A percentile compares a stretch with the other conserved stretches of the same genome.
phyloP scores from a whole-genome alignment of 352 stramenopile species.

The Phytophthora quininea region DNA sequence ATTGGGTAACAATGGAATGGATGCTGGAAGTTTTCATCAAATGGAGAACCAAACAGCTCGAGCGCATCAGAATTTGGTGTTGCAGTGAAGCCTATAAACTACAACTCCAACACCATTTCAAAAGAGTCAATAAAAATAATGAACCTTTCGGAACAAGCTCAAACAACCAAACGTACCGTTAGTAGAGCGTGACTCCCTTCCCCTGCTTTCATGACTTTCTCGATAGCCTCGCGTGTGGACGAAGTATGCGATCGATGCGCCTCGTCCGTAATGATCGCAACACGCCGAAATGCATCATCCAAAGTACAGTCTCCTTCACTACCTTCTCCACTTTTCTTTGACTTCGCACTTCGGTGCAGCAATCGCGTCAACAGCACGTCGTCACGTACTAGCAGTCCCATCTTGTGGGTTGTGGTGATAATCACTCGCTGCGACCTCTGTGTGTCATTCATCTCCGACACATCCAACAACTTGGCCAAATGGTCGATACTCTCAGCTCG shows the following conservation, averaged over 20 bases:
- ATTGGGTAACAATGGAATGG: slow-evolving; percentile 86
- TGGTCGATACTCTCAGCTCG: slow-evolving; percentile 79
- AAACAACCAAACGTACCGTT: slow-evolving; percentile 32
- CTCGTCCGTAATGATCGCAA: slow-evolving; percentile 86
- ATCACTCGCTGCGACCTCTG: slow-evolving; percentile 60
- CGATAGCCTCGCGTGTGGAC: slow-evolving; percentile 69
- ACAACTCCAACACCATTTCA: background rate
- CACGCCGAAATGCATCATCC: slow-evolving; percentile 47
- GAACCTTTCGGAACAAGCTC: too few relatives aligned
- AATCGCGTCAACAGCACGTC: slow-evolving; percentile 70
- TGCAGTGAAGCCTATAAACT: slow-evolving; percentile 87
- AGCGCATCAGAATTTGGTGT: slow-evolving; percentile 74
- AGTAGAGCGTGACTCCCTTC: slow-evolving; percentile 44
- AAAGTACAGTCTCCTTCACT: background rate
- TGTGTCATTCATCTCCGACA: slow-evolving; percentile 15
- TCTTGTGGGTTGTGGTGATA: slow-evolving; percentile 85
- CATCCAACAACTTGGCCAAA: slow-evolving; percentile 58
- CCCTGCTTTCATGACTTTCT: slow-evolving; percentile 64
- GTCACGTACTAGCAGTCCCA: slow-evolving; percentile 72
- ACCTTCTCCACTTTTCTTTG: background rate
- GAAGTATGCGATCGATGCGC: slow-evolving; percentile 79
- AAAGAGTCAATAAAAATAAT: background rate
- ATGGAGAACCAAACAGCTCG: slow-evolving; percentile 64
- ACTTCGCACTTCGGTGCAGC: slow-evolving; percentile 50
- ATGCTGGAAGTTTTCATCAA: slow-evolving; percentile 13